These are phyloP conservation scores for Micractinium conductrix DNA, from an alignment of 139 green algal species.

Conservation along the genomic window DNA sequence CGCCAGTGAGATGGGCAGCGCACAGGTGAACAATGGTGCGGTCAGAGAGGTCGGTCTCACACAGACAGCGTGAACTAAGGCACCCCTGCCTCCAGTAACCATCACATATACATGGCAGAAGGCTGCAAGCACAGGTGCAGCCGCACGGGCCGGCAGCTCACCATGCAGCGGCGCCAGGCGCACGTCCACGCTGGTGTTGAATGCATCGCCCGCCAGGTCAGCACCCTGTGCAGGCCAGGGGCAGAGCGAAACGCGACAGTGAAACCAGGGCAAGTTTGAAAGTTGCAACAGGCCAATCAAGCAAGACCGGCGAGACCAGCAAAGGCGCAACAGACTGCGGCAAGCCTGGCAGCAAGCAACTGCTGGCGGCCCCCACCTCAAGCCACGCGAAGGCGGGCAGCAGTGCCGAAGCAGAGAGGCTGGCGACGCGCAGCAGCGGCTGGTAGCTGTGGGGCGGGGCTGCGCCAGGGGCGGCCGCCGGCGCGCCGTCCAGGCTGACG, in stretches of 20 bases:
- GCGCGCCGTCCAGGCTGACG: slow-evolving; percentile 45
- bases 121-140: no score
- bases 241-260: not conserved
- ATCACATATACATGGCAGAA: not conserved
- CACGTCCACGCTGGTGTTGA: slow-evolving; percentile 31
- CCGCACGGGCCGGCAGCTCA: no score
- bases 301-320: no score
- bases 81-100: not conserved
- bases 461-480: not conserved
- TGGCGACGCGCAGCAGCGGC: slow-evolving; percentile 29
- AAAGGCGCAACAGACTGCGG: not conserved
- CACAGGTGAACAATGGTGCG: not conserved
- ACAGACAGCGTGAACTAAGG: not conserved
- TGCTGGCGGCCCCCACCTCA: slow-evolving; percentile 2
- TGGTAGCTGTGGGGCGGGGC: slow-evolving; percentile 7
- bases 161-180: slow-evolving; percentile 12
- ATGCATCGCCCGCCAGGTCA: slow-evolving; percentile 28
- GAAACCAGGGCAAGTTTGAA: not conserved
- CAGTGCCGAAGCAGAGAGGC: slow-evolving; percentile 11
- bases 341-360: not conserved
- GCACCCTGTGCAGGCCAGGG: not conserved
- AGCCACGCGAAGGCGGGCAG: slow-evolving; percentile 49
- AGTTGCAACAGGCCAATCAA: not conserved
- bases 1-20: not conserved
- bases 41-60: no score